Percentiles rank a stretch among this genome's conserved stretches.
These are phyloP conservation scores for Eimeria mitis DNA, from an alignment of 169 alveolate species.

Conservation along the genomic window DNA sequence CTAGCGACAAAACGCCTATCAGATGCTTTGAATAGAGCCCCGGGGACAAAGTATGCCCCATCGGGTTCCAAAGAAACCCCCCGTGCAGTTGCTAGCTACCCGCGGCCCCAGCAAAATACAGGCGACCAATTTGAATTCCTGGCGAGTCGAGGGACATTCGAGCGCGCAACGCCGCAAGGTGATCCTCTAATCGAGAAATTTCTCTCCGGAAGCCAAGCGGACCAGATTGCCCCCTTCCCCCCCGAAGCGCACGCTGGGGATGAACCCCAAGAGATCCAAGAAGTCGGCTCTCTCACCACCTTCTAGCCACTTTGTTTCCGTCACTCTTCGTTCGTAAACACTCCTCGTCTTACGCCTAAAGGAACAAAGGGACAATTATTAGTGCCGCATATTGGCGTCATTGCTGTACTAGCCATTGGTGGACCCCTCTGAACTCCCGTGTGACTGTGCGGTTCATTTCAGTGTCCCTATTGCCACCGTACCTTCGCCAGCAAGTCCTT, in stretches of 20 bases:
- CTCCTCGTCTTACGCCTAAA: neutral
- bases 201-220: neutral
- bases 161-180: neutral
- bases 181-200: neutral
- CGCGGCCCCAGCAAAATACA: neutral
- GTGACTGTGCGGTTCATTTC: slow-evolving; percentile 12
- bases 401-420: neutral
- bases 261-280: slow-evolving; percentile 52
- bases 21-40: neutral
- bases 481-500: slow-evolving; percentile 76
- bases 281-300: slow-evolving; percentile 16
- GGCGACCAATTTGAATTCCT: neutral
- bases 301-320: neutral
- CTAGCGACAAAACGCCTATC: neutral
- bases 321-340: neutral
- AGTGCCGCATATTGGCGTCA: neutral
- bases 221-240: neutral
- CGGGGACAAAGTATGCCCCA: neutral
- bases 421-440: neutral
- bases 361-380: neutral
- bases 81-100: slow-evolving; percentile 35
- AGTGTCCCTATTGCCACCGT: slow-evolving; percentile 82
- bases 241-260: slow-evolving; percentile 4
- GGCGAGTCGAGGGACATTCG: slow-evolving; percentile 59
- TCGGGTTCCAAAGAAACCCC: slow-evolving; percentile 3